Conservation (phyloP, 495 filamentous ascomycete genomes). For the Neurospora discreta region DNA sequence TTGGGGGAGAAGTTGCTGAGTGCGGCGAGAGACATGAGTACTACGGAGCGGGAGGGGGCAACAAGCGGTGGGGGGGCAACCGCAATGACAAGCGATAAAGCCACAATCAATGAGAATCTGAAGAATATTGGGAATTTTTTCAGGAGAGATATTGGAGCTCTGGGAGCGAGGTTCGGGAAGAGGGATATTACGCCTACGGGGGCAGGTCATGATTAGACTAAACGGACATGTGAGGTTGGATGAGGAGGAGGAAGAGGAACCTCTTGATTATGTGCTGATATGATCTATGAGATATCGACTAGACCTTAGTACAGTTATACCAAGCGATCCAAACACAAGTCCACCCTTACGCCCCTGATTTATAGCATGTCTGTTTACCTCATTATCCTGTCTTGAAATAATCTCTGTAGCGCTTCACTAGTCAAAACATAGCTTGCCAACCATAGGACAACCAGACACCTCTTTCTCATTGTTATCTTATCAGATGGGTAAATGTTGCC, state of each 20-base stretch:
- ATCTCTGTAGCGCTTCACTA: not conserved
- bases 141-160: slow-evolving; percentile 70
- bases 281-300: too few relatives aligned
- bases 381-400: not conserved
- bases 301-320: too few relatives aligned
- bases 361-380: not conserved
- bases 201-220: not conserved
- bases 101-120: slow-evolving; percentile 78
- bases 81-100: slow-evolving; percentile 32
- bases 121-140: slow-evolving; percentile 97
- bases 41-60: slow-evolving; percentile 31
- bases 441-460: not conserved
- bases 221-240: too few relatives aligned
- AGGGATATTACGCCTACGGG: slow-evolving; percentile 30
- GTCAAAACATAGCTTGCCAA: not conserved
- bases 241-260: too few relatives aligned
- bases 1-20: slow-evolving; percentile 66
- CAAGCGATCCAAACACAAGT: too few relatives aligned
- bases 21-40: slow-evolving; percentile 79
- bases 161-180: slow-evolving; percentile 61
- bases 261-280: too few relatives aligned
- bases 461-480: not conserved
- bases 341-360: too few relatives aligned
- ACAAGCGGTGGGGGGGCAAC: slow-evolving; percentile 45
- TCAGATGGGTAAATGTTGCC: not conserved